Conservation (phyloP, 1,284 basidiomycete species). For the Lignosus rhinocerotis region DNA sequence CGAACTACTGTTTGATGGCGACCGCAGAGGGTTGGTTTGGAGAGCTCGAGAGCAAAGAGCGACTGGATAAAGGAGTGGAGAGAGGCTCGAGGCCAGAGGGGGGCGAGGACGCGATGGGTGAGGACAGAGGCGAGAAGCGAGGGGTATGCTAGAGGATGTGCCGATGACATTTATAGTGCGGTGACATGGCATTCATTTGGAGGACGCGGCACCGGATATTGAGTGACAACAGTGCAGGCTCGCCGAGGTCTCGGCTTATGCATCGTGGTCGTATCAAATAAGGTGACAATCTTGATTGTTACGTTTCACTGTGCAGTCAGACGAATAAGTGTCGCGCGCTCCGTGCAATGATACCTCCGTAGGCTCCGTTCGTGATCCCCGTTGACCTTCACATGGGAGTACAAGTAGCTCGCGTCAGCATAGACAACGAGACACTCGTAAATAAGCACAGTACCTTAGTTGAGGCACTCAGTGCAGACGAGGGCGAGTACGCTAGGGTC, state of each 20-base stretch:
- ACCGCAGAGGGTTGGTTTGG: constrained; percentile 12
- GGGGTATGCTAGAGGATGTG: not conserved
- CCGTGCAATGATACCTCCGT: not conserved
- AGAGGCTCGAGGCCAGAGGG: constrained; percentile 13
- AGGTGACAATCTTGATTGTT: constrained; percentile 4
- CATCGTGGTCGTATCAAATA: constrained; percentile 11
- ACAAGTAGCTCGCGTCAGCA: no score
- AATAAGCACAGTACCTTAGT: no score
- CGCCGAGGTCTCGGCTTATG: constrained; percentile 16
- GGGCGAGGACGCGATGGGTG: not conserved
- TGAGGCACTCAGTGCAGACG: no score
- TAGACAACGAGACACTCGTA: no score
- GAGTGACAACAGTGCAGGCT: not conserved
- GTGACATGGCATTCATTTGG: constrained; percentile 2
- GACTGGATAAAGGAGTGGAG: constrained; percentile 17
- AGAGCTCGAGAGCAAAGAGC: constrained; percentile 13
- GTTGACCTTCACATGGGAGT: no score
- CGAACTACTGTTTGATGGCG: constrained; percentile 4
- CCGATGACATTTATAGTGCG: constrained; percentile 12
- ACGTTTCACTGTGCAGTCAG: constrained; percentile 5
- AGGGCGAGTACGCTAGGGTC: no score
- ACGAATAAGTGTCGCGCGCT: not conserved
- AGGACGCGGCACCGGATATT: not conserved
- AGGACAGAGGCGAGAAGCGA: constrained; percentile 10
- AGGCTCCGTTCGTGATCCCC: no score